Conservation (phyloP, 202 grass and related monocot species). For the Bolboschoenoplectus hybrid region DNA sequence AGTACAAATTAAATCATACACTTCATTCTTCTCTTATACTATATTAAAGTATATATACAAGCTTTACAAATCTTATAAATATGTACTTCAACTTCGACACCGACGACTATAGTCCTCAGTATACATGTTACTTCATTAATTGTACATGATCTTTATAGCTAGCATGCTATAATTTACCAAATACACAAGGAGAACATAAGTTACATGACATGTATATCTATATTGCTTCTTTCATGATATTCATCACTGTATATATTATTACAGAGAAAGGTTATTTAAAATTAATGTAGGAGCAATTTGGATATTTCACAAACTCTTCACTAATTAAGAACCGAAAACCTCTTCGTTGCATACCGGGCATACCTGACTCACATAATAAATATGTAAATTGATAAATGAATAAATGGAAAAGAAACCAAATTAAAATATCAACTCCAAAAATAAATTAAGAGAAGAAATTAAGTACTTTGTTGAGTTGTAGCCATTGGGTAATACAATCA, state of each 20-base stretch:
- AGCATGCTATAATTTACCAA: background rate
- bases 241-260: background rate
- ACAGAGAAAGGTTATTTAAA: background rate
- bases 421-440: background rate
- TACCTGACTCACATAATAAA: constrained; percentile 53
- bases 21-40: background rate
- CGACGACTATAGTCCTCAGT: background rate
- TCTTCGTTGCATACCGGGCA: constrained; percentile 91
- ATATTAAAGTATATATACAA: background rate
- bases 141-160: background rate
- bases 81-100: background rate
- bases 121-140: background rate
- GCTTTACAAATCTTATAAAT: background rate
- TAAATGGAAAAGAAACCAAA: background rate
- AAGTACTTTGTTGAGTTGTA: constrained; percentile 82
- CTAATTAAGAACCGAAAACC: constrained; percentile 63
- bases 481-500: constrained; percentile 79
- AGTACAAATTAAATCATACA: background rate
- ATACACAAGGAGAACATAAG: background rate
- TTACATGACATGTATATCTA: background rate
- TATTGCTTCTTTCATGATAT: background rate
- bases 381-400: constrained; percentile 29
- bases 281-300: background rate
- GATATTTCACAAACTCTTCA: background rate
- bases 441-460: background rate